phyloP scores from a whole-genome alignment of 129 eudicot genomes.

The Lactuca sativa region DNA sequence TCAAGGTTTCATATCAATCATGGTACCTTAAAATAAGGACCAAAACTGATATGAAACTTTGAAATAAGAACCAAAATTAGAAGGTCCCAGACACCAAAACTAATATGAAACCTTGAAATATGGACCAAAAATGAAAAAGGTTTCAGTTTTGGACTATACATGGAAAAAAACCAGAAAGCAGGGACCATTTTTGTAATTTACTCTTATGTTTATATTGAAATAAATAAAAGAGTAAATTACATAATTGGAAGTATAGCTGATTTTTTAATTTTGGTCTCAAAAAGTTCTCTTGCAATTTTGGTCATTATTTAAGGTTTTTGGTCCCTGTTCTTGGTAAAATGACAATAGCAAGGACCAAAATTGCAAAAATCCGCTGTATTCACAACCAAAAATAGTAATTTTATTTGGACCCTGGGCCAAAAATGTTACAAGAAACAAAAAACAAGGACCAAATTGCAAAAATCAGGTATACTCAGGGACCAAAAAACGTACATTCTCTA shows the following conservation, averaged over 20 bases:
- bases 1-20: not conserved
- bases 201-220: no score
- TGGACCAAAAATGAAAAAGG: not conserved
- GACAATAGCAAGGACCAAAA: not conserved
- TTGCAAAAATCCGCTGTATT: not conserved
- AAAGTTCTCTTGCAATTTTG: no score
- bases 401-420: not conserved
- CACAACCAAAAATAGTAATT: not conserved
- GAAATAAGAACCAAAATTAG: not conserved
- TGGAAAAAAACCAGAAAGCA: no score
- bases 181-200: no score
- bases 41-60: not conserved
- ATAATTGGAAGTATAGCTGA: not conserved
- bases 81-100: no score
- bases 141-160: not conserved
- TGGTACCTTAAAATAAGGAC: not conserved
- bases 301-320: no score
- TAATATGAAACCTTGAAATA: no score
- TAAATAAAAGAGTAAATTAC: no score
- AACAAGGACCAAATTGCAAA: no score
- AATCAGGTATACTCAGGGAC: not conserved
- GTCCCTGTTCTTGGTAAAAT: not conserved
- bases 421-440: not conserved
- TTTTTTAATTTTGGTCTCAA: not conserved
- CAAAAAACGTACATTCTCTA: not conserved